Conservation (phyloP, 768 basidiomycete species). For the Pisolithus microcarpus region DNA sequence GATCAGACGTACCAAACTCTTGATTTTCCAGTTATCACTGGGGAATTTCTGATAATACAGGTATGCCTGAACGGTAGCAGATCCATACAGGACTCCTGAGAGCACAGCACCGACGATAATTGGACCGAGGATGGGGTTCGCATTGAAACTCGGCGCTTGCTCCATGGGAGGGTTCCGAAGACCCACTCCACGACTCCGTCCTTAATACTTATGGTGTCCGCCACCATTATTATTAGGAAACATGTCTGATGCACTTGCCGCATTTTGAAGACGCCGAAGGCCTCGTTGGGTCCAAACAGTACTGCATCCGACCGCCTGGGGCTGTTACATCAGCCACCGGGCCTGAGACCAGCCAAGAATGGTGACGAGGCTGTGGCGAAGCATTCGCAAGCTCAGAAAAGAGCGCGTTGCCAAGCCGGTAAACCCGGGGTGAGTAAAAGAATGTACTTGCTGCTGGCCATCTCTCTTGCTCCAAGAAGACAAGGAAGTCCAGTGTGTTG, state of each 20-base stretch:
- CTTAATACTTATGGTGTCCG: background rate
- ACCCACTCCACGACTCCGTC: background rate
- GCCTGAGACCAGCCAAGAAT: background rate
- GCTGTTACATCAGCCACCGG: background rate
- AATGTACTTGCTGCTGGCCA: no score
- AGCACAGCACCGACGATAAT: slow-evolving; percentile 19
- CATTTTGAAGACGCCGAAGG: background rate
- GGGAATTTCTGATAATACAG: slow-evolving; percentile 14
- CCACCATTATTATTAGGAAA: background rate
- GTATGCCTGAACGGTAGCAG: slow-evolving; percentile 18
- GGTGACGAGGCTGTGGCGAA: background rate
- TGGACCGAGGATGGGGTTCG: slow-evolving; percentile 10
- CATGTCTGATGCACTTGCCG: background rate
- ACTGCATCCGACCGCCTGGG: background rate
- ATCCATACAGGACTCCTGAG: slow-evolving; percentile 18
- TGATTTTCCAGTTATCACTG: slow-evolving; percentile 12
- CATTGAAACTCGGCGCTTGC: background rate
- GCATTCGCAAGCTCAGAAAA: background rate
- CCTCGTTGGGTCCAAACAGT: background rate
- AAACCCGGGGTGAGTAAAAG: no score
- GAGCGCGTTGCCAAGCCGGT: no score
- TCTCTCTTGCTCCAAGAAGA: no score
- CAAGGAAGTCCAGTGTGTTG: no score
- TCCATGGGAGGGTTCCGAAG: background rate
- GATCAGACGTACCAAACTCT: slow-evolving; percentile 10